These are phyloP conservation scores for Scedosporium dehoogii DNA, from an alignment of 2,329 filamentous ascomycete genomes.

Conservation along the genomic window DNA sequence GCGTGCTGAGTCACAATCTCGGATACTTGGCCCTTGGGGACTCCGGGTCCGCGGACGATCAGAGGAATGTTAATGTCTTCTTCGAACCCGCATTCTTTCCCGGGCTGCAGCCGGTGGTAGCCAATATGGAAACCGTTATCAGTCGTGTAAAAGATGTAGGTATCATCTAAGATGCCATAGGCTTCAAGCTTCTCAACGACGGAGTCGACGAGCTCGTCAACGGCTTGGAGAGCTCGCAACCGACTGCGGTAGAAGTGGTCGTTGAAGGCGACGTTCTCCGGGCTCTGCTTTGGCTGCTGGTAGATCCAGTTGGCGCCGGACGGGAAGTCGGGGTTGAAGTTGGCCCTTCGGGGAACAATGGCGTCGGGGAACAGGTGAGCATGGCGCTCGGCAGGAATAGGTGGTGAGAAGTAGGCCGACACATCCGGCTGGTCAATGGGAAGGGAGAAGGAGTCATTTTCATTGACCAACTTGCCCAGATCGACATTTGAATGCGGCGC, in stretches of 20 bases:
- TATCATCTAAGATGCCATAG: constrained; percentile 25
- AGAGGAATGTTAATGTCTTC: constrained; percentile 42
- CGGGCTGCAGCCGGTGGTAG: constrained; percentile 40
- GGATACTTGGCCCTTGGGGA: constrained; percentile 25
- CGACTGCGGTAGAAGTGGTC: constrained; percentile 30
- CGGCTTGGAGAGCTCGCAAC: constrained; percentile 31
- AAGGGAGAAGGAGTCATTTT: not conserved
- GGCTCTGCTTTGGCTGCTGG: constrained; percentile 22
- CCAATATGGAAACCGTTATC: constrained; percentile 46
- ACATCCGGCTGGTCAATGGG: constrained; percentile 1
- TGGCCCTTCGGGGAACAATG: constrained; percentile 49
- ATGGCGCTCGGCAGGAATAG: constrained; percentile 40
- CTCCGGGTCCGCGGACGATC: constrained; percentile 37
- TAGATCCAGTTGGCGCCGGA: constrained; percentile 35
- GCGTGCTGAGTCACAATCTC: constrained; percentile 38
- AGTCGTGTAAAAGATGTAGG: constrained; percentile 41
- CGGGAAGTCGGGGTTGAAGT: constrained; percentile 51
- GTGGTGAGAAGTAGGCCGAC: constrained; percentile 20
- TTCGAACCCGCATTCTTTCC: constrained; percentile 41
- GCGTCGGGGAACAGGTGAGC: constrained; percentile 47
- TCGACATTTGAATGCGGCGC: constrained; percentile 21
- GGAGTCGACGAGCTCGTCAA: constrained; percentile 34
- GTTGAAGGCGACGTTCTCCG: constrained; percentile 22
- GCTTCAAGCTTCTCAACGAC: constrained; percentile 23
- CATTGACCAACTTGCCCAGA: constrained; percentile 12